Evolutionary conservation across 495 filamentous ascomycete genomes (phyloP), one percentile per base, ranked within the genome.

Genomic region (Neurospora sp.): DNA sequence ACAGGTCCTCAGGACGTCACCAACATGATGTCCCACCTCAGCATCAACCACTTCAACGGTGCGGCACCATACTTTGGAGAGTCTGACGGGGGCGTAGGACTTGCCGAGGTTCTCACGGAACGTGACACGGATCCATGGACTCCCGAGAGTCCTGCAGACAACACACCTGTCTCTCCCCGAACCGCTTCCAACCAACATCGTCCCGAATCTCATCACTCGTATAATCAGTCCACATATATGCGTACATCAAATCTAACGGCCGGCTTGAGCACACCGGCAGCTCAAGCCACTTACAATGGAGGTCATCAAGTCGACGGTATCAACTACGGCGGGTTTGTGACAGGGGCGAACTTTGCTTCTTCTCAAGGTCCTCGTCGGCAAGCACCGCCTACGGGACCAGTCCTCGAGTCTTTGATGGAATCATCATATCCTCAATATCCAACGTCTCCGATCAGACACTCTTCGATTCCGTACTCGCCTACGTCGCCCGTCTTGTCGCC

Each of bases 11-110:
- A 77, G 18, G 77, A 78, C 39, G 61, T 78, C 44, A 73, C 72
- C 3, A 53, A 70, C 41, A 78, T 75, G 77, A 78, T 78, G 78
- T 38, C 75, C 45, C 68, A 78, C 12, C 65, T 75, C 39, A 72
- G 65, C 69, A 68, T 75, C 72, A 71, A 70, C 72, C 44, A 42
- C 70, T 79, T 80, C 73, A 73, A 78, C 71, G 53, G 53, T 35
- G 80, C 75, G 18, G 73, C 74, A 6, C 77, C 77, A 20, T 45
- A 80, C 6, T 81, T 75, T 42, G 78, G 74, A 8, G 45, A 75
- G 39, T 81, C 80, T 5, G 80, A 81, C 59, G 80, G 80, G 27
- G 80, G 80, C 14, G 77, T 77, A 16, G 75, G 77, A 40, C 75
- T 79, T n/a, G 80, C 80, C 65, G 77, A 79, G 61, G 74, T 78